Conservation (phyloP, 1,284 basidiomycete genomes). For the Apiotrichum gamsii region DNA sequence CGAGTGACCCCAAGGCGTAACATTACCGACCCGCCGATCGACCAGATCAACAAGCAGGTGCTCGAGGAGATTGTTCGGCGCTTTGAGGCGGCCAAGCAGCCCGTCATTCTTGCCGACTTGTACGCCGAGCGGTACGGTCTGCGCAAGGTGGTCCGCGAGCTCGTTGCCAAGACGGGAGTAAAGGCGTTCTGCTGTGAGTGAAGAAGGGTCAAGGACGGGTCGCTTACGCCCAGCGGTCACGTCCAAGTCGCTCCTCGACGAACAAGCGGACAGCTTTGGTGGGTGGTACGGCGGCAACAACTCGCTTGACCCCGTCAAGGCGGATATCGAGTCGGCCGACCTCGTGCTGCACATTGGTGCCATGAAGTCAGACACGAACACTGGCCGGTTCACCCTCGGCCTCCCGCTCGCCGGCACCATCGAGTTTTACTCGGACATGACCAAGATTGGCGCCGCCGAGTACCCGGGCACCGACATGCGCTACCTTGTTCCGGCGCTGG, state of each 20-base stretch:
- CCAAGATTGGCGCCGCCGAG: conserved; percentile 53
- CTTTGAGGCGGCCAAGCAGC: conserved; percentile 61
- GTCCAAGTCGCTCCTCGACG: conserved; percentile 80
- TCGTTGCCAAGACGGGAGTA: conserved; percentile 64
- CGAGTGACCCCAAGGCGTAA: not conserved
- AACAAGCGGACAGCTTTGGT: conserved; percentile 72
- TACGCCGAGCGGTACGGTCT: conserved; percentile 77
- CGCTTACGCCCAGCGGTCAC: conserved; percentile 35
- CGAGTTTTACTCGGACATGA: conserved; percentile 77
- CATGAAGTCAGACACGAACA: conserved; percentile 81
- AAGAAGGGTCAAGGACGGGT: no score
- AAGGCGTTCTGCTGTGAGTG: conserved; percentile 57
- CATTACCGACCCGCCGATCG: conserved; percentile 1
- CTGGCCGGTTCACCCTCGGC: conserved; percentile 50
- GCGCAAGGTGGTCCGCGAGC: conserved; percentile 60
- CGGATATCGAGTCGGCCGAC: conserved; percentile 73
- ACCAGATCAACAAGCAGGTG: conserved; percentile 58
- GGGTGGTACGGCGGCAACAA: conserved; percentile 79
- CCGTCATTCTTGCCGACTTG: conserved; percentile 78
- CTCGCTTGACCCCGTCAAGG: conserved; percentile 63
- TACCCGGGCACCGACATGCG: conserved; percentile 50
- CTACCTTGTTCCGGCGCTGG: conserved; percentile 47
- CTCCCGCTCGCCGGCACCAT: conserved; percentile 55
- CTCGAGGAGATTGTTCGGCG: conserved; percentile 63
- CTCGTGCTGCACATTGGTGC: conserved; percentile 78